phyloP scores from a whole-genome alignment of 495 filamentous ascomycete genomes.

The Talaromyces adpressus region DNA sequence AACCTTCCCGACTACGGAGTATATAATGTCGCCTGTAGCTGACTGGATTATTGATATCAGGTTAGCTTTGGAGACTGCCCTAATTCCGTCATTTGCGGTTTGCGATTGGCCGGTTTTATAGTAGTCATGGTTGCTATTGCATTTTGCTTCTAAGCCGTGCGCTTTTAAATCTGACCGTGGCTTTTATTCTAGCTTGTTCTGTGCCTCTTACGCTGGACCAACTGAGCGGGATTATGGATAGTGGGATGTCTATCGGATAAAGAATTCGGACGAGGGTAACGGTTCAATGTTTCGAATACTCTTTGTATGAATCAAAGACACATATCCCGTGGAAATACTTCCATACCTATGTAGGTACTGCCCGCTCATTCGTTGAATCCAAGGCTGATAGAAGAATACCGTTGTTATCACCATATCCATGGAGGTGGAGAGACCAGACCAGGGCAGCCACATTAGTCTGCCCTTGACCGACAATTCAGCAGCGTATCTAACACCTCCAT shows the following conservation, averaged over 20 bases:
- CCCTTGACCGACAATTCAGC: not conserved
- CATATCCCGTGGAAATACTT: not conserved
- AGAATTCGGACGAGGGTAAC: not conserved
- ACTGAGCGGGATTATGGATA: not conserved
- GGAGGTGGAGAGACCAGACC: not conserved
- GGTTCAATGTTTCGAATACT: not conserved
- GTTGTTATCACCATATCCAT: not conserved
- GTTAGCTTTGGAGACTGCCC: not conserved
- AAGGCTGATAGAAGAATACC: not conserved
- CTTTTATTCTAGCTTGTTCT: not conserved
- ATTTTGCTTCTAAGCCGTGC: conserved; percentile 1
- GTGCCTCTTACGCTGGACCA: not conserved
- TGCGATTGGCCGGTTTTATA: not conserved
- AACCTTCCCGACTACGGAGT: not conserved
- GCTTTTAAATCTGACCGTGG: not conserved
- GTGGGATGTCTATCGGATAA: not conserved
- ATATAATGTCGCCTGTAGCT: not conserved
- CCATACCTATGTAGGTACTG: too few relatives aligned
- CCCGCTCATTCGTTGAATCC: not conserved
- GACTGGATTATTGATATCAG: not conserved
- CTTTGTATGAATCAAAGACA: not conserved
- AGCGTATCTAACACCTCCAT: not conserved
- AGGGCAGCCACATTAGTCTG: not conserved
- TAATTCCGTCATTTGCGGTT: not conserved
- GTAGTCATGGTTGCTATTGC: not conserved